These are phyloP conservation scores for Penicillium glabrum DNA, from an alignment of 2,329 filamentous ascomycete genomes.

Conservation along the genomic window DNA sequence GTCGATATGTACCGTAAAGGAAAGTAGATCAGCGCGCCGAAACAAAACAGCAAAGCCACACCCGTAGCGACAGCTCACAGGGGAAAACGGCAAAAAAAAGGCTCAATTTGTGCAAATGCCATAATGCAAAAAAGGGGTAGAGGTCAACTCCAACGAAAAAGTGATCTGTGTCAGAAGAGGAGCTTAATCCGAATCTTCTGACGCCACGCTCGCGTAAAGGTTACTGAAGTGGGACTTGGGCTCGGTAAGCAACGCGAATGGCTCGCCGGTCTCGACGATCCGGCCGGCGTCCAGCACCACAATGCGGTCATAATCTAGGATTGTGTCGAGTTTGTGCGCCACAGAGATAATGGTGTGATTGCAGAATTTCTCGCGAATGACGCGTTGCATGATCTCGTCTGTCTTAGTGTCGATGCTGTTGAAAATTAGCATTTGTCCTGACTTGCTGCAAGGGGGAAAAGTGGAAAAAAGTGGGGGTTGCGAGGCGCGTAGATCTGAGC, in stretches of 20 bases:
- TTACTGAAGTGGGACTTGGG: slow-evolving; percentile 38
- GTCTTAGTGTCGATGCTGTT: slow-evolving; percentile 57
- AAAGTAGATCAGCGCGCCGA: slow-evolving; percentile 8
- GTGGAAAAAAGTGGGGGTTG: not conserved
- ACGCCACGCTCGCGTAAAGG: slow-evolving; percentile 30
- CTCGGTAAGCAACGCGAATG: slow-evolving; percentile 36
- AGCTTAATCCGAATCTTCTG: slow-evolving; percentile 21
- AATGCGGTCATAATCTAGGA: slow-evolving; percentile 41
- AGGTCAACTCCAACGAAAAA: not conserved
- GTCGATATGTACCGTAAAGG: slow-evolving; percentile 22
- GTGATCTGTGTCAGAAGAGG: not conserved
- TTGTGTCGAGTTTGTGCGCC: slow-evolving; percentile 55
- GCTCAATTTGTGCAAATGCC: slow-evolving; percentile 17
- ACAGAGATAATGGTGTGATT: slow-evolving; percentile 61
- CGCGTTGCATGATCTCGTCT: slow-evolving; percentile 57
- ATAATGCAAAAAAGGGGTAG: not conserved
- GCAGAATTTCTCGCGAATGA: slow-evolving; percentile 55
- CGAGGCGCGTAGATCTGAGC: slow-evolving; percentile 8
- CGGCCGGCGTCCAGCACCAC: slow-evolving; percentile 37
- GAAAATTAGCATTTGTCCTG: slow-evolving; percentile 8
- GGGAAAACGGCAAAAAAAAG: slow-evolving; percentile 1
- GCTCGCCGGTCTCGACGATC: slow-evolving; percentile 37
- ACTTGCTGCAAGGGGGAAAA: slow-evolving; percentile 9
- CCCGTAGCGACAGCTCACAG: not conserved
- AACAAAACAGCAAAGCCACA: not conserved